A percentile compares a stretch with the other conserved stretches of the same genome.
phyloP scores from a whole-genome alignment of 1,284 basidiomycete genomes.

The Fomitopsis schrenkii region DNA sequence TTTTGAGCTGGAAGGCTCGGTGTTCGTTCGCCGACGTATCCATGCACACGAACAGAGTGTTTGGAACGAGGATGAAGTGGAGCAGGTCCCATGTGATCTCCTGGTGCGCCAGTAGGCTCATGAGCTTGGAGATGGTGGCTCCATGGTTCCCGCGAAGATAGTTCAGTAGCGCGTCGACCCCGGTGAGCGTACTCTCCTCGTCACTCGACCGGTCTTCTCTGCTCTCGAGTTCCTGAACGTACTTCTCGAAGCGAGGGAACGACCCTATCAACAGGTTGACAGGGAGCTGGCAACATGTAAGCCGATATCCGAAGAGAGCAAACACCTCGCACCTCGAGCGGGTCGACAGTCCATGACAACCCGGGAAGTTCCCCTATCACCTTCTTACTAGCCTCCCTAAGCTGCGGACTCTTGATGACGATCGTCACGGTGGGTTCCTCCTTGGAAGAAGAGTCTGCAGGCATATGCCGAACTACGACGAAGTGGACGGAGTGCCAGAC shows the following conservation, averaged over 20 bases:
- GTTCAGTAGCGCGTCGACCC: constrained; percentile 41
- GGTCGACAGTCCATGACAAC: constrained; percentile 51
- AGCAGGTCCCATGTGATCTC: constrained; percentile 56
- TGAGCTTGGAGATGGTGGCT: constrained; percentile 39
- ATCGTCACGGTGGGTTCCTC: constrained; percentile 43
- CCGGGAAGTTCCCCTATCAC: constrained; percentile 49
- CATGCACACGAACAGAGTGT: constrained; percentile 42
- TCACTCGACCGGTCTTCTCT: not conserved
- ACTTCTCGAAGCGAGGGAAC: not conserved
- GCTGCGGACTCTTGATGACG: constrained; percentile 53
- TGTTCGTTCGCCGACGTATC: constrained; percentile 31
- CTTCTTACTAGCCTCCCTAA: constrained; percentile 49
- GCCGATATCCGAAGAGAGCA: not conserved
- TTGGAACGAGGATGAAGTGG: constrained; percentile 48
- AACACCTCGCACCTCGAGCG: constrained; percentile 36
- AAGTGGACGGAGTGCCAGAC: constrained; percentile 52
- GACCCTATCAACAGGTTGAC: not conserved
- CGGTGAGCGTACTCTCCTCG: constrained; percentile 35
- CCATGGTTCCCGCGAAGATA: constrained; percentile 46
- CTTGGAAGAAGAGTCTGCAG: constrained; percentile 21
- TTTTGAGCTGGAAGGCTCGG: not conserved
- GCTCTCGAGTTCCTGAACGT: not conserved
- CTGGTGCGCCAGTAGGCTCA: constrained; percentile 41
- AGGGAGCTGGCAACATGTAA: constrained; percentile 8
- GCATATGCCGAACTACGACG: constrained; percentile 47